Conservation (phyloP, 73 alveolate species). For the Tetrahymena elliotti region DNA sequence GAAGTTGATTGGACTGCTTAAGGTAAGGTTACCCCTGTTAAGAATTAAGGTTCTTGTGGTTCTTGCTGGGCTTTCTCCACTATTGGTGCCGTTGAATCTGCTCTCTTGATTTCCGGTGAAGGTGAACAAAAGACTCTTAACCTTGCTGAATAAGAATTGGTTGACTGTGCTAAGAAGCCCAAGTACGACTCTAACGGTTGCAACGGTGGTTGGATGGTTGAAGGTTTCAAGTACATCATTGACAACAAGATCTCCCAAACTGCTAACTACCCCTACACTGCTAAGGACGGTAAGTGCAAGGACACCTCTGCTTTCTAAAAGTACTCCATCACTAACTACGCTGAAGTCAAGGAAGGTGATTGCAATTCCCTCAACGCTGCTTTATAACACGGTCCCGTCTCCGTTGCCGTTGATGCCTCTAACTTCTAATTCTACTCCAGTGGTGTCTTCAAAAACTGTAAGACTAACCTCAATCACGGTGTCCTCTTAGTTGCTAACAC, state of each 20-base stretch:
- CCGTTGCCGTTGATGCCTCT: slow-evolving; percentile 63
- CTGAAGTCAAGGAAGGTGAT: background rate
- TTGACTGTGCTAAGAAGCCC: slow-evolving; percentile 17
- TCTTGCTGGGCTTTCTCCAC: slow-evolving; percentile 55
- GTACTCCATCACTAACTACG: background rate
- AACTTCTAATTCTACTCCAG: slow-evolving; percentile 28
- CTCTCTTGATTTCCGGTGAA: background rate
- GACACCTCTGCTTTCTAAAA: background rate
- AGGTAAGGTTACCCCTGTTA: slow-evolving; percentile 39
- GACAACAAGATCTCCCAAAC: slow-evolving; percentile 35
- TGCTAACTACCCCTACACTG: slow-evolving; percentile 51
- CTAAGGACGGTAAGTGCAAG: slow-evolving; percentile 26
- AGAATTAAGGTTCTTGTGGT: slow-evolving; percentile 48
- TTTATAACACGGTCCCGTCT: slow-evolving; percentile 22
- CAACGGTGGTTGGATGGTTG: slow-evolving; percentile 59
- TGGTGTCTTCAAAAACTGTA: slow-evolving; percentile 32
- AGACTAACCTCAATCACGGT: slow-evolving; percentile 56
- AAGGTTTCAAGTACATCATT: slow-evolving; percentile 43
- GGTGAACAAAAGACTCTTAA: background rate
- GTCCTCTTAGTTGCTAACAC: slow-evolving; percentile 46
- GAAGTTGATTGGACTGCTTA: background rate
- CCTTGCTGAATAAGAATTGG: slow-evolving; percentile 20
- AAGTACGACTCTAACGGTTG: slow-evolving; percentile 41
- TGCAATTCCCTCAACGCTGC: slow-evolving; percentile 26
- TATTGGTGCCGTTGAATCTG: slow-evolving; percentile 52